Conservation (phyloP, 2,329 filamentous ascomycete species). For the Fusarium annulatum region DNA sequence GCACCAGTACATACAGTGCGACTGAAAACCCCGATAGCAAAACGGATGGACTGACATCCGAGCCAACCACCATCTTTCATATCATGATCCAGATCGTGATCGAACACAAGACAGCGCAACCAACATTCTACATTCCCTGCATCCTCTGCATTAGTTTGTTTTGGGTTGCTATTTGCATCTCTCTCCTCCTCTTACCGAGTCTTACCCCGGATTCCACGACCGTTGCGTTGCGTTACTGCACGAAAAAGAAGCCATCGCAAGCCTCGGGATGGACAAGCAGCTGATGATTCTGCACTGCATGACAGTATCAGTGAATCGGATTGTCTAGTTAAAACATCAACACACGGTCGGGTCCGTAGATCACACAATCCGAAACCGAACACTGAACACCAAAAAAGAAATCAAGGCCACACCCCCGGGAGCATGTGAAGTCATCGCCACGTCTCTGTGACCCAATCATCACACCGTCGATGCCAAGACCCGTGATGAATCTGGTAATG, state of each 20-base stretch:
- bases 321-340: constrained; percentile 1
- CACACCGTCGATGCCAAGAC: constrained; percentile 13
- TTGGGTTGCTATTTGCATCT: not conserved
- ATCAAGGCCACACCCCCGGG: constrained; percentile 18
- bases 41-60: constrained; percentile 27
- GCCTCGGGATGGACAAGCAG: not conserved
- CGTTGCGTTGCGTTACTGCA: constrained; percentile 15
- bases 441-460: constrained; percentile 40
- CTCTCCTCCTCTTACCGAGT: constrained; percentile 5
- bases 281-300: not conserved
- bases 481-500: constrained; percentile 39
- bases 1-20: constrained; percentile 20
- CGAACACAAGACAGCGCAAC: constrained; percentile 10
- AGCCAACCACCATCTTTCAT: constrained; percentile 24
- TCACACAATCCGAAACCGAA: constrained; percentile 22
- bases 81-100: constrained; percentile 37
- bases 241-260: not conserved
- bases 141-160: constrained; percentile 19
- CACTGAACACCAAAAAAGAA: not conserved
- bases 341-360: constrained; percentile 22
- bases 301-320: constrained; percentile 4
- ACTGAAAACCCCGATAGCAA: not conserved
- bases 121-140: constrained; percentile 33
- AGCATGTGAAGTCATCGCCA: constrained; percentile 45
- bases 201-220: constrained; percentile 36